Evolutionary conservation across 805 yeast genomes (phyloP), one percentile per base, ranked within the genome.

Genomic region (Wickerhamomyces mucosus): DNA sequence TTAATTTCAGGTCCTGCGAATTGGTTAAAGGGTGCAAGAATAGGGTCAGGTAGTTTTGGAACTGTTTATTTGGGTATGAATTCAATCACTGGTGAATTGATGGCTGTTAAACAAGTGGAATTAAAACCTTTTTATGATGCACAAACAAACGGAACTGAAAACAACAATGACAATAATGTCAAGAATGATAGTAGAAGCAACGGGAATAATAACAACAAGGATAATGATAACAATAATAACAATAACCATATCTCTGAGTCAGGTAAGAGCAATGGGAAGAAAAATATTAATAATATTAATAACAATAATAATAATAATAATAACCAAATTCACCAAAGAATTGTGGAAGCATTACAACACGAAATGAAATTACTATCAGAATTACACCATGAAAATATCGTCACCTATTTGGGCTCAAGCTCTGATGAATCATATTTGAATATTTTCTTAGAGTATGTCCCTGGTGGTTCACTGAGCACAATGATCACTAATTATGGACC

Each of bases 101-200:
- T 89, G 95, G 98, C 97, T 1, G 96, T 92, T 14, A 92, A 92
- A 50, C 96, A 88, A 53, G 96, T 92, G 1, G 80, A 78, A 28
- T 52, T 88, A 13, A 78, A 81, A 2, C 58, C 61, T 4, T 42
- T 53, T 17, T 55, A 59, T 21, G 61, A 63, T 38, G 46, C 55
- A 37, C n/a, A n/a, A n/a, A n/a, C n/a, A n/a, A n/a, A n/a, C n/a
- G n/a, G n/a, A n/a, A 35, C 45, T 10, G 46, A 41, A 21, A 20
- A 29, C 8, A 29, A 32, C 17, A 43, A 40, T 14, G 52, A 38
- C 28, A 58, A 27, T 34, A 61, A 33, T 40, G 61, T 28, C 42
- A 55, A 47, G 36, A 42, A 35, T 15, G 51, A 53, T 8, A 50
- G 51, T 2, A 43, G n/a, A n/a, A n/a, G n/a, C n/a, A n/a, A n/a